Evolutionary conservation across 306 rosid species (phyloP).

Genomic region (Abrus pulchellus): DNA sequence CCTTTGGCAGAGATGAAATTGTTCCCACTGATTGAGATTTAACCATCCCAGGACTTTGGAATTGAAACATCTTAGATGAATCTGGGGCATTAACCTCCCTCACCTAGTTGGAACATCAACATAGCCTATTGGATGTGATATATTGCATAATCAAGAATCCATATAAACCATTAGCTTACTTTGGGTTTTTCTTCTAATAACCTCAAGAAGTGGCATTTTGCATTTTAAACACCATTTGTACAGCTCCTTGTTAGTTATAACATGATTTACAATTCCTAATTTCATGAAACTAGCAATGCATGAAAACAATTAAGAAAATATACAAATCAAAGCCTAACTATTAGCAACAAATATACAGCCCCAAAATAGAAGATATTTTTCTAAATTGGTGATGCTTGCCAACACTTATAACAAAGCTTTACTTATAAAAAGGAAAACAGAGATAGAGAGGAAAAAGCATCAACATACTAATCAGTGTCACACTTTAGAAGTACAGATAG

Average conservation of each 20-base stretch:
- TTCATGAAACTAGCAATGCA: not conserved
- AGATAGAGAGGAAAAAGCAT: not conserved
- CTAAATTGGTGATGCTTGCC: constrained; percentile 2
- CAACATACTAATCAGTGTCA: not conserved
- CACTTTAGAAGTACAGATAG: not conserved
- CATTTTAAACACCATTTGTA: constrained; percentile 27
- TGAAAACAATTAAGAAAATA: not conserved
- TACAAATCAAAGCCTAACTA: not conserved
- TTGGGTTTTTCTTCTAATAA: constrained; percentile 16
- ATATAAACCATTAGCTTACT: constrained; percentile 25
- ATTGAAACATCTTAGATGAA: constrained; percentile 60
- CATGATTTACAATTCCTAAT: not conserved
- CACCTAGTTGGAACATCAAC: constrained; percentile 64
- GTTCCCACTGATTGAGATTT: constrained; percentile 89
- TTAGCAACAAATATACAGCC: not conserved
- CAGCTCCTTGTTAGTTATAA: constrained; percentile 26
- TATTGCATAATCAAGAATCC: constrained; percentile 35
- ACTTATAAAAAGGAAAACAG: constrained; percentile 16
- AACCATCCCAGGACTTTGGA: constrained; percentile 73
- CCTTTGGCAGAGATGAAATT: constrained; percentile 71
- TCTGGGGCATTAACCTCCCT: constrained; percentile 69
- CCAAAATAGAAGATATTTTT: not conserved
- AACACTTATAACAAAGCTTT: constrained; percentile 6
- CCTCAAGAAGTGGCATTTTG: constrained; percentile 38
- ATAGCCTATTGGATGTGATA: constrained; percentile 43